A percentile compares a stretch with the other conserved stretches of the same genome.
Conservation (phyloP, 2,329 filamentous ascomycete genomes). For the Xylaria sp. region DNA sequence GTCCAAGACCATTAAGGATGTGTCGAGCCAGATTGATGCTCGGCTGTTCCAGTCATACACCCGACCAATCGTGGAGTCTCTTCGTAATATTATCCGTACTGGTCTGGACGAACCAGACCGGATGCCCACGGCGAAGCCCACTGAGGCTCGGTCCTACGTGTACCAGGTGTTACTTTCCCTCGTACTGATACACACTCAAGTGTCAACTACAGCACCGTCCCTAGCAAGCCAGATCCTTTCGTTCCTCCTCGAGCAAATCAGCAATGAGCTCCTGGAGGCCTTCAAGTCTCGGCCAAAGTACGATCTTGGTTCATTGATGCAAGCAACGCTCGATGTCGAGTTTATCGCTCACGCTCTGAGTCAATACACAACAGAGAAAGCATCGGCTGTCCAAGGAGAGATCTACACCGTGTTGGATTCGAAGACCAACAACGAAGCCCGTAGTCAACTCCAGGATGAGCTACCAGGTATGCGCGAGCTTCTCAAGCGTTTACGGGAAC, state of each 20-base stretch:
- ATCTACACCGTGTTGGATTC: slow-evolving; percentile 89
- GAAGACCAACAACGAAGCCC: slow-evolving; percentile 81
- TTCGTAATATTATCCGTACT: slow-evolving; percentile 64
- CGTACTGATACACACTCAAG: slow-evolving; percentile 87
- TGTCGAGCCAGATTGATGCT: slow-evolving; percentile 82
- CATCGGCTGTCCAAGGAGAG: slow-evolving; percentile 74
- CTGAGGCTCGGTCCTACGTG: slow-evolving; percentile 78
- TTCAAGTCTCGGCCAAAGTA: slow-evolving; percentile 65
- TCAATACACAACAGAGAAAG: slow-evolving; percentile 80
- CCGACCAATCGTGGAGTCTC: slow-evolving; percentile 62
- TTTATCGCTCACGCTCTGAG: slow-evolving; percentile 91
- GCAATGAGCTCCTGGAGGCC: slow-evolving; percentile 70
- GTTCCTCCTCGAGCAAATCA: slow-evolving; percentile 78
- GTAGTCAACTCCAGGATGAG: slow-evolving; percentile 75
- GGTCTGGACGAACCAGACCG: slow-evolving; percentile 69
- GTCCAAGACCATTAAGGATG: slow-evolving; percentile 83
- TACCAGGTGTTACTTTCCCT: slow-evolving; percentile 80
- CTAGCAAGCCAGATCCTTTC: slow-evolving; percentile 78
- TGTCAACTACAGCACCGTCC: slow-evolving; percentile 70
- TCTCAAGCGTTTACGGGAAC: slow-evolving; percentile 76
- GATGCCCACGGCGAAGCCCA: slow-evolving; percentile 60
- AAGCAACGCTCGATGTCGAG: slow-evolving; percentile 94
- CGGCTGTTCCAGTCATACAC: slow-evolving; percentile 92
- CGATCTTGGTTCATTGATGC: slow-evolving; percentile 78
- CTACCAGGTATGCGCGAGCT: slow-evolving; percentile 83